Percentiles rank a stretch among this genome's conserved stretches.
phyloP scores from a whole-genome alignment of 805 yeast species.

The Yarrowia keelungensis region DNA sequence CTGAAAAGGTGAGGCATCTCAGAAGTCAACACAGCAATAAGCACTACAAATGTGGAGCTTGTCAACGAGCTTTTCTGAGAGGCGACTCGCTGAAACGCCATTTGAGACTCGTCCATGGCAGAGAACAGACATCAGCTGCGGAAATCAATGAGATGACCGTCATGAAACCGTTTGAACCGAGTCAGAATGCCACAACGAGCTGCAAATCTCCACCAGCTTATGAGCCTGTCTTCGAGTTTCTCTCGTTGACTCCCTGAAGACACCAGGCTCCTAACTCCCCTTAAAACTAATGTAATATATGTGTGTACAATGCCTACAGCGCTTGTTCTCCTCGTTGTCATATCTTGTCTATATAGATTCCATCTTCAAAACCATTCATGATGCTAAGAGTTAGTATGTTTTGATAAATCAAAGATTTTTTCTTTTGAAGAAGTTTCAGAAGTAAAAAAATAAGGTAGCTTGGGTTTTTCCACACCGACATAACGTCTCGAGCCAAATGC shows the following conservation, averaged over 20 bases:
- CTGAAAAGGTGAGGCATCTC: conserved; percentile 11
- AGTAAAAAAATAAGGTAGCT: conserved; percentile 83
- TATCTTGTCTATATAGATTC: not conserved
- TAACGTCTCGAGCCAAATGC: conserved; percentile 98
- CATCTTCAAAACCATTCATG: not conserved
- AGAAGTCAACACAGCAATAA: conserved; percentile 19
- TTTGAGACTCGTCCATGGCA: conserved; percentile 3
- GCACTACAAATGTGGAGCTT: conserved; percentile 8
- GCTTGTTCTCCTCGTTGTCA: too few species aligned
- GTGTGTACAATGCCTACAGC: too few species aligned
- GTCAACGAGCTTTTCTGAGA: conserved; percentile 6
- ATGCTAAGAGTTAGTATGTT: conserved; percentile 33
- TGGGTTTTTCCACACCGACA: conserved; percentile 98
- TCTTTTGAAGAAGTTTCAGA: conserved; percentile 46
- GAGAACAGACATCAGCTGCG: conserved; percentile 1
- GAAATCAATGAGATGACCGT: conserved; percentile 15
- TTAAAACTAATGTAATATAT: too few species aligned
- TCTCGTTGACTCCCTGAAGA: not conserved
- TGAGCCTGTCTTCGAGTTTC: conserved; percentile 3
- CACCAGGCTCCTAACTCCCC: too few species aligned
- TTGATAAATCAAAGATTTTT: not conserved
- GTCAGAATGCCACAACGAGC: not conserved
- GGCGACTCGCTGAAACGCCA: conserved; percentile 28
- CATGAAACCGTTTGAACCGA: not conserved
- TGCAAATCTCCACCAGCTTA: not conserved